Evolutionary conservation across 352 stramenopile genomes (phyloP), one percentile per base, ranked within the genome.

Genomic region (Phytophthora sojae): DNA sequence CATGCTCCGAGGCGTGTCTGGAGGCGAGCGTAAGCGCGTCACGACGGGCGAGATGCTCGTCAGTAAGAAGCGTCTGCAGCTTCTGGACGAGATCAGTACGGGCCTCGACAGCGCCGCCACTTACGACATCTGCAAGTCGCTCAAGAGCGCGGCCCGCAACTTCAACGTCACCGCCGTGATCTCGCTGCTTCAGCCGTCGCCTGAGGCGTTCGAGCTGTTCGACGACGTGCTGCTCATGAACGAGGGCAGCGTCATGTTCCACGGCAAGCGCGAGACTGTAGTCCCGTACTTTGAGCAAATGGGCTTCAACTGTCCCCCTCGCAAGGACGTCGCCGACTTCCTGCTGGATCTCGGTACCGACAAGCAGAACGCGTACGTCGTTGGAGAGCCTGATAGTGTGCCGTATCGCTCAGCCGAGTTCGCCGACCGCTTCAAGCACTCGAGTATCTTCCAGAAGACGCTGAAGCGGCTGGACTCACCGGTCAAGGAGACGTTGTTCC

Each of bases 11-110:
- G 88, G 88, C 42, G 79, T 94, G 2, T 86, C 81, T 4, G 83
- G 83, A 8, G 81, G 86, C 3, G 85, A 95, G n/a, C 69, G 69
- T 4, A 76, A 76, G 58, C 69, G 69, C 45, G 69, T 67, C 47
- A 65, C 58, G 17, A 52, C 91, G 53, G 89, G 85, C 12, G 91
- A 91, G 47, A 92, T 97, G 69, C 52, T 95, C 19, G 76, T 97
- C 11, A 94, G 87, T 0, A 73, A 88, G 44, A 91, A 92, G 39
- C 61, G 70, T 2, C 76, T 95, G 23, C 62, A 93, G 17, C 32
- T 97, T 0, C 78, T 97, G 23, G 93, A 98, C 70, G 78, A 91
- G 66, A 90, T 92, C 75, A 90, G 77, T 54, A 92, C 84, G 6
- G 84, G 85, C 7, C 78, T 93, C 51, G 64, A 76, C 37, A 76